Percentiles rank a stretch among this genome's conserved stretches.
phyloP scores from a whole-genome alignment of 208 protist species.

The Acanthamoeba castellanii region DNA sequence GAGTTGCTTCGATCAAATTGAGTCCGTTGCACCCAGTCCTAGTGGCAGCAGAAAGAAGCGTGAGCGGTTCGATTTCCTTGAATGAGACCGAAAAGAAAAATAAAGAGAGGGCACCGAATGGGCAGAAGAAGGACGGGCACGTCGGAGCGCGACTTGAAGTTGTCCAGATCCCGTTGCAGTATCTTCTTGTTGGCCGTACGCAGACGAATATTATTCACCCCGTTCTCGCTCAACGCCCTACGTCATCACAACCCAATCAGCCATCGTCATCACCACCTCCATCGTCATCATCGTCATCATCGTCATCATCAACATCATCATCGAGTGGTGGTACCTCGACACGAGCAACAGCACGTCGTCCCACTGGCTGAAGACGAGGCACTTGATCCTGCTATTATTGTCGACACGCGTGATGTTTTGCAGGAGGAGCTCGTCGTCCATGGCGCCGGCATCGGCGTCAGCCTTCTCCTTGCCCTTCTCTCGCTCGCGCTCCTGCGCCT shows the following conservation, averaged over 20 bases:
- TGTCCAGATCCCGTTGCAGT: constrained; percentile 68
- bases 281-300: no score
- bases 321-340: not conserved
- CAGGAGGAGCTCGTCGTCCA: not conserved
- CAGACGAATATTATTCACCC: constrained; percentile 9
- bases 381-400: constrained; percentile 62
- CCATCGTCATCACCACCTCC: not conserved
- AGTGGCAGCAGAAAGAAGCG: not conserved
- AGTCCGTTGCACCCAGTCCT: constrained; percentile 82
- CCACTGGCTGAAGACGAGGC: constrained; percentile 76
- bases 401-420: not conserved
- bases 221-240: constrained; percentile 75
- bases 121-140: constrained; percentile 75
- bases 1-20: constrained; percentile 83
- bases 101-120: not conserved
- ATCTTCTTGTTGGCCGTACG: constrained; percentile 4
- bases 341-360: constrained; percentile 64
- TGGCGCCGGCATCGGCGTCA: not conserved
- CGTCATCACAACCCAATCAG: not conserved
- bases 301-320: not conserved
- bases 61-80: no score
- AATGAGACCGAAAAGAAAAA: no score
- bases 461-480: constrained; percentile 12
- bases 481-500: not conserved
- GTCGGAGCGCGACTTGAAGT: constrained; percentile 66